phyloP scores from a whole-genome alignment of 371 early-diverging fungal species.

The Syncephalastrum monosporum region DNA sequence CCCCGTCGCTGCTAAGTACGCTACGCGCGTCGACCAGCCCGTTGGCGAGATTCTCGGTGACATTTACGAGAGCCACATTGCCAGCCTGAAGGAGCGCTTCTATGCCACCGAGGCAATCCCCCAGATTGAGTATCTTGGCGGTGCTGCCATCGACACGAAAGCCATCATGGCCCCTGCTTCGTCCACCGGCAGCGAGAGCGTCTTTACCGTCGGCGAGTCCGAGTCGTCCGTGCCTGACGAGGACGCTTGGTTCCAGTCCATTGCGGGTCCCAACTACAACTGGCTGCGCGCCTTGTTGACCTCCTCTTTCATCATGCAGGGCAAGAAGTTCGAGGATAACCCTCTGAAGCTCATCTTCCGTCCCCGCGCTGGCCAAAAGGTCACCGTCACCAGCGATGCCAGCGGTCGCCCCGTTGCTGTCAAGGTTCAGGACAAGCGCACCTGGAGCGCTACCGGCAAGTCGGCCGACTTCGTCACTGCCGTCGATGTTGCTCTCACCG shows the following conservation, averaged over 20 bases:
- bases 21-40: constrained; percentile 82
- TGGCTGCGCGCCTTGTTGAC: constrained; percentile 92
- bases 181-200: constrained; percentile 39
- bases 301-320: constrained; percentile 81
- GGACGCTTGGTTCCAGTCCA: constrained; percentile 71
- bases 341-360: constrained; percentile 76
- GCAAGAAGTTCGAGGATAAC: constrained; percentile 75
- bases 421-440: constrained; percentile 65
- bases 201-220: constrained; percentile 56
- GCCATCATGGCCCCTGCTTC: constrained; percentile 19
- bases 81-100: constrained; percentile 73
- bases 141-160: constrained; percentile 36
- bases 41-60: constrained; percentile 88
- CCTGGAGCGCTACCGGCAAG: constrained; percentile 61
- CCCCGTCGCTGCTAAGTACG: constrained; percentile 85
- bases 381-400: constrained; percentile 58
- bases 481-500: constrained; percentile 60
- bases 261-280: constrained; percentile 69
- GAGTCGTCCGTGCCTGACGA: constrained; percentile 63
- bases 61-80: constrained; percentile 85
- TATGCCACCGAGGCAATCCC: constrained; percentile 80
- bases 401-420: constrained; percentile 41
- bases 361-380: constrained; percentile 82
- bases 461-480: constrained; percentile 57
- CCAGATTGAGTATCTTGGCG: constrained; percentile 82